Evolutionary conservation across 257 asterid genomes (phyloP).

Genomic region (Solanum etuberosum): DNA sequence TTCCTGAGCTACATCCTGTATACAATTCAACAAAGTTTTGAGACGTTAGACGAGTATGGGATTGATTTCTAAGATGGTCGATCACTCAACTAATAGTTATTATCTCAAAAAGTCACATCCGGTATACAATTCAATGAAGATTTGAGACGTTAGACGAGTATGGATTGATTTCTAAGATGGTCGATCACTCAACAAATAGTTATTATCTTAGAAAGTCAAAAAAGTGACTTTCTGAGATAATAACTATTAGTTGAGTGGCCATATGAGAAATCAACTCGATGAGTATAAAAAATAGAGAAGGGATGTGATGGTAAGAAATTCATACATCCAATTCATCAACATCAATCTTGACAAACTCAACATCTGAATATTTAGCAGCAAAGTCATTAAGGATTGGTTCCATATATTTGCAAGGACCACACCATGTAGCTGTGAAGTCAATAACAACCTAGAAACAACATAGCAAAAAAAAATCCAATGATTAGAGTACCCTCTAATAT

Average conservation of each 20-base stretch:
- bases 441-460: slow-evolving; percentile 15
- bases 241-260: background rate
- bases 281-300: background rate
- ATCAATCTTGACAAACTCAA: slow-evolving; percentile 30
- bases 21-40: background rate
- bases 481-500: background rate
- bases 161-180: background rate
- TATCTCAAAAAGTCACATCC: background rate
- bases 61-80: background rate
- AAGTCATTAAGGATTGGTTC: slow-evolving; percentile 15
- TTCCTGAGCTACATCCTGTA: slow-evolving; percentile 58
- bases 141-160: background rate
- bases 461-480: background rate
- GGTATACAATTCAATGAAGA: too few species aligned
- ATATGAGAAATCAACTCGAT: background rate
- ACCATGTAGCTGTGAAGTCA: slow-evolving; percentile 34
- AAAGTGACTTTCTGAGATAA: background rate
- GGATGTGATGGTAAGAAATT: background rate
- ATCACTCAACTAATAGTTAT: background rate
- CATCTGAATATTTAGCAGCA: slow-evolving; percentile 17
- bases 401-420: slow-evolving; percentile 30
- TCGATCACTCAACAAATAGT: background rate
- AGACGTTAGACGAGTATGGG: background rate
- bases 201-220: background rate
- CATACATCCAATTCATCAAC: slow-evolving; percentile 18